phyloP scores from a whole-genome alignment of 805 yeast genomes.

The Metschnikowia gelsemii region DNA sequence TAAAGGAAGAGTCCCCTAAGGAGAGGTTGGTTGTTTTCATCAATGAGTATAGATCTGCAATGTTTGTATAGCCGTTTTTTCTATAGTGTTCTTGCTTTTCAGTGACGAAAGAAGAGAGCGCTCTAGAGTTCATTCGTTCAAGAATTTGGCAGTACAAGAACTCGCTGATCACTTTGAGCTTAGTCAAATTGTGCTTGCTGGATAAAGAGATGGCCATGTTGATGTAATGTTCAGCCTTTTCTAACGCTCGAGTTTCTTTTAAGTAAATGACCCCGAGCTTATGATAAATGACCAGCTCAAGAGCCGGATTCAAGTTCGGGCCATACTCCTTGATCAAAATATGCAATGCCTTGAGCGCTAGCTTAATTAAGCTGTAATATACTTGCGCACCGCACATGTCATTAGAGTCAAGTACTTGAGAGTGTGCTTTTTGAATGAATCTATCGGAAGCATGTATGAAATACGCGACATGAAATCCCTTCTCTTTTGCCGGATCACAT shows the following conservation, averaged over 20 bases:
- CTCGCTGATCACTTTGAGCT: slow-evolving; percentile 32
- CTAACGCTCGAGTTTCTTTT: slow-evolving; percentile 42
- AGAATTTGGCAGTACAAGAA: slow-evolving; percentile 39
- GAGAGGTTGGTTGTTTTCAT: slow-evolving; percentile 32
- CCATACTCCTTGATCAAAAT: slow-evolving; percentile 31
- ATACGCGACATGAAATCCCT: slow-evolving; percentile 11
- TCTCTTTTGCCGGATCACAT: slow-evolving; percentile 1
- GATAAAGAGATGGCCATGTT: slow-evolving; percentile 32
- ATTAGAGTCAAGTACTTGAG: slow-evolving; percentile 16
- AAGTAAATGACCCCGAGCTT: slow-evolving; percentile 38
- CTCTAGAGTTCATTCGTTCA: slow-evolving; percentile 19
- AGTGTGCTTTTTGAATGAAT: slow-evolving; percentile 16
- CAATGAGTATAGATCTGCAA: slow-evolving; percentile 30
- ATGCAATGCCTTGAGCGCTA: slow-evolving; percentile 17
- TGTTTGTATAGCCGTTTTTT: slow-evolving; percentile 13
- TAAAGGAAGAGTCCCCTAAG: slow-evolving; percentile 26
- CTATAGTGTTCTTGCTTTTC: slow-evolving; percentile 11
- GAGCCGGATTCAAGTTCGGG: slow-evolving; percentile 27
- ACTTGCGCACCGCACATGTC: slow-evolving; percentile 12
- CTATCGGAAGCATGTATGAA: slow-evolving; percentile 14
- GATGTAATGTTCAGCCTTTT: slow-evolving; percentile 41
- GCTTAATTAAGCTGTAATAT: slow-evolving; percentile 15
- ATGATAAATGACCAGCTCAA: slow-evolving; percentile 35
- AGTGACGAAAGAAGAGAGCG: slow-evolving; percentile 7
- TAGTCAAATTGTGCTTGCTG: slow-evolving; percentile 24